Evolutionary conservation across 495 filamentous ascomycete species (phyloP).

Genomic region (Neurospora tetraspora): DNA sequence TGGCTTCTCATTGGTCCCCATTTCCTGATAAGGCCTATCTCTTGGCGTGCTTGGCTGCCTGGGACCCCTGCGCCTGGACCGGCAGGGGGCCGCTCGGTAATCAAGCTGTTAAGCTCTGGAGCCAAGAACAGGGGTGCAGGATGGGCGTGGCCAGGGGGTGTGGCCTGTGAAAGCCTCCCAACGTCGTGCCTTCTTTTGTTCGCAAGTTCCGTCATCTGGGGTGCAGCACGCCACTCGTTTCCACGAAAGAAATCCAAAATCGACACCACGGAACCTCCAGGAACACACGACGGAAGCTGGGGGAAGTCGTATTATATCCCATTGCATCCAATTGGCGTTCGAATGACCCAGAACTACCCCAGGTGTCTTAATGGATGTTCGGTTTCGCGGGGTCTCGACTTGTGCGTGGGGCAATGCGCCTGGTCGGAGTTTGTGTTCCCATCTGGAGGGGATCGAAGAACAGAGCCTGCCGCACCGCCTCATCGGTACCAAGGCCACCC

Average conservation of each 20-base stretch:
- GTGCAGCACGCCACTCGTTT: background rate
- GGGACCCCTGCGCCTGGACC: background rate
- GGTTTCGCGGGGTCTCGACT: background rate
- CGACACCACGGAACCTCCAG: background rate
- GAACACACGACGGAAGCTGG: background rate
- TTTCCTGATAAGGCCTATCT: conserved; percentile 17
- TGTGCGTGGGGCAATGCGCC: background rate
- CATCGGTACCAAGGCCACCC: background rate
- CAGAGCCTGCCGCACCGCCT: background rate
- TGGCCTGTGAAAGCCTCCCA: background rate
- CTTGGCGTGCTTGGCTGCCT: conserved; percentile 16
- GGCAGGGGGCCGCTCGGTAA: background rate
- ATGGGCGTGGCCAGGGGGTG: background rate
- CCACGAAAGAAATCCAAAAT: background rate
- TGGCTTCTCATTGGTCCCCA: conserved; percentile 13
- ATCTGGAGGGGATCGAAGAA: background rate
- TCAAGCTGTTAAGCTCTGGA: background rate
- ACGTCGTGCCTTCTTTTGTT: conserved; percentile 1
- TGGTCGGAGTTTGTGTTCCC: background rate
- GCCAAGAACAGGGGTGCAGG: background rate
- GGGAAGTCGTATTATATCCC: background rate
- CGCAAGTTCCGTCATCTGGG: conserved; percentile 1
- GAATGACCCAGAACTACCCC: background rate
- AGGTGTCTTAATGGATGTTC: background rate
- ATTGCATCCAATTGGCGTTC: background rate